Conservation (phyloP, 768 basidiomycete species). For the Mycena epipterygia region DNA sequence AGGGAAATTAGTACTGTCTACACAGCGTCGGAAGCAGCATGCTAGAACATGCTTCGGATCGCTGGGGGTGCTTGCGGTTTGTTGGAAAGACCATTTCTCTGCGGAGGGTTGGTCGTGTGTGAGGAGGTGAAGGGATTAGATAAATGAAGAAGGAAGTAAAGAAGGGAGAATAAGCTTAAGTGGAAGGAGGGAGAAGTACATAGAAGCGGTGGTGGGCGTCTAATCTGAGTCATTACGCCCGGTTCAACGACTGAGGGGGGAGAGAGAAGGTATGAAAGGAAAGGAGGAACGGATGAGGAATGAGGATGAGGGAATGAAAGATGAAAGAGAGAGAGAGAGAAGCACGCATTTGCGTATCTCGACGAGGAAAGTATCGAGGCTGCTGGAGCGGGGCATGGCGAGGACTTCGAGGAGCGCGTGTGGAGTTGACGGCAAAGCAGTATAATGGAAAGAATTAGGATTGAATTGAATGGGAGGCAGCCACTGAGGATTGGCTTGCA, state of each 20-base stretch:
- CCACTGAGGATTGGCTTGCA: not conserved
- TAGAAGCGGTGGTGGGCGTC: too few species aligned
- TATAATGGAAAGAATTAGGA: slow-evolving; percentile 95
- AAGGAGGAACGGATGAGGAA: too few species aligned
- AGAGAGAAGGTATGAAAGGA: too few species aligned
- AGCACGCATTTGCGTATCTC: slow-evolving; percentile 89
- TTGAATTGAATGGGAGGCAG: too few species aligned
- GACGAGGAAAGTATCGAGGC: slow-evolving; percentile 92
- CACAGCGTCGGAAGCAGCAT: too few species aligned
- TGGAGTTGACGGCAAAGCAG: slow-evolving; percentile 83
- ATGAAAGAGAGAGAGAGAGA: not conserved
- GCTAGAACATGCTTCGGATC: slow-evolving; percentile 85
- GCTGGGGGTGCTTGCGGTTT: slow-evolving; percentile 96
- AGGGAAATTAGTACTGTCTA: too few species aligned
- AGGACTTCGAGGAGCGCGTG: slow-evolving; percentile 78
- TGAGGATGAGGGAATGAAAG: not conserved
- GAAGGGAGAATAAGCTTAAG: too few species aligned
- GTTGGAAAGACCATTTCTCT: slow-evolving; percentile 96
- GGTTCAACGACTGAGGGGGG: too few species aligned
- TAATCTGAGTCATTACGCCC: too few species aligned
- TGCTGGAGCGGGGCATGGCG: slow-evolving; percentile 74
- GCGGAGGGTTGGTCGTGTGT: not conserved
- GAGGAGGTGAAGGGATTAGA: not conserved
- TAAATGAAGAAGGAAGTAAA: too few species aligned
- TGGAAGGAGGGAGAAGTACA: not conserved